Conservation (phyloP, 2,329 filamentous ascomycete genomes). For the Clonostachys rhizophaga region DNA sequence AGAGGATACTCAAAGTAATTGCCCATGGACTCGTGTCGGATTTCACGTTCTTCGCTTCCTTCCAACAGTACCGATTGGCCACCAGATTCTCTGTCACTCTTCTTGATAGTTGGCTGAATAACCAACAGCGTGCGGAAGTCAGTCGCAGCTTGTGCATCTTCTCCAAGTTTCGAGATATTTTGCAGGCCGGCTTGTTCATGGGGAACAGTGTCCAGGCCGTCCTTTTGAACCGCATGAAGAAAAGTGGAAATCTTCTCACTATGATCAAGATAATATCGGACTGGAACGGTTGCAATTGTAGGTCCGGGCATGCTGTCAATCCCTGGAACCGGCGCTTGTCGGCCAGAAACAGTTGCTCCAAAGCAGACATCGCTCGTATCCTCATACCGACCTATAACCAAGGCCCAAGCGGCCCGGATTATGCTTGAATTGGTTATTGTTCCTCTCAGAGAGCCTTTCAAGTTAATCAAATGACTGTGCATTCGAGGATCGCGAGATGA, state of each 20-base stretch:
- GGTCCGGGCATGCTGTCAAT: constrained; percentile 13
- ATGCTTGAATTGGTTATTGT: constrained; percentile 9
- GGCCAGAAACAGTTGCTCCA: constrained; percentile 13
- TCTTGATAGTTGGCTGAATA: constrained; percentile 1
- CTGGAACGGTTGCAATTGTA: constrained; percentile 10
- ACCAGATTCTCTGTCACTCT: neutral
- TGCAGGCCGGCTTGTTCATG: constrained; percentile 11
- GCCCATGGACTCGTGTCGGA: constrained; percentile 5
- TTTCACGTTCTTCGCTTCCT: too few relatives aligned
- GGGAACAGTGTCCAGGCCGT: constrained; percentile 6
- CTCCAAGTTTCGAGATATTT: constrained; percentile 5
- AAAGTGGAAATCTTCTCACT: constrained; percentile 5
- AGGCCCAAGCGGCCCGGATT: constrained; percentile 18
- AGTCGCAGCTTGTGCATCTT: constrained; percentile 3
- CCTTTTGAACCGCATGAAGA: constrained; percentile 8
- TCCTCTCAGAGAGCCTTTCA: neutral
- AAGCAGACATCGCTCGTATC: constrained; percentile 12
- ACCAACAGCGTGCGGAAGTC: constrained; percentile 6
- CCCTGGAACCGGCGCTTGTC: constrained; percentile 10
- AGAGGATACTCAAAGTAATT: constrained; percentile 3
- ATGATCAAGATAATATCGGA: constrained; percentile 4
- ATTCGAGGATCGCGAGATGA: neutral
- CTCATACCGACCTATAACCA: constrained; percentile 10
- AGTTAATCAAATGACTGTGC: neutral
- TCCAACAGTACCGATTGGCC: too few relatives aligned